phyloP scores from a whole-genome alignment of 2,329 filamentous ascomycete genomes.

The Sporothrix dimorphospora region DNA sequence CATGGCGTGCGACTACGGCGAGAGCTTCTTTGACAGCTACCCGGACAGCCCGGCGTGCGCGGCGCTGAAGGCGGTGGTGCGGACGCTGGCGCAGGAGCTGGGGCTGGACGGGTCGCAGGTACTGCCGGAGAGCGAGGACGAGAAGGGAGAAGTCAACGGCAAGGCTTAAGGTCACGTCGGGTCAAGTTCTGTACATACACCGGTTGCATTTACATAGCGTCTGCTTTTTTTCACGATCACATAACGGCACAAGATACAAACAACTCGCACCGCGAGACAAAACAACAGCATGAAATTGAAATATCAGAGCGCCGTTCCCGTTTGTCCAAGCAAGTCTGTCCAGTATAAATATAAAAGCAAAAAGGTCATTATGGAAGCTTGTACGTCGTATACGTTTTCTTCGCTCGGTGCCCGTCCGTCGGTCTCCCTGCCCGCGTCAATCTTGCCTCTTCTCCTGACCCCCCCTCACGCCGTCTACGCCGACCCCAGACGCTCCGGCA shows the following conservation, averaged over 20 bases:
- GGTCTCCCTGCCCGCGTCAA: not conserved
- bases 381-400: not conserved
- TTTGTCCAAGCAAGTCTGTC: slow-evolving; percentile 9
- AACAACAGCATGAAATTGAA: not conserved
- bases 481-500: slow-evolving; percentile 65
- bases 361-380: slow-evolving; percentile 4
- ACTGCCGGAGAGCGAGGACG: slow-evolving; percentile 44
- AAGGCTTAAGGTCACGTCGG: not conserved
- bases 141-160: not conserved
- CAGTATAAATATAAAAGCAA: not conserved
- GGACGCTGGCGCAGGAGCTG: slow-evolving; percentile 67
- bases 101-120: slow-evolving; percentile 63
- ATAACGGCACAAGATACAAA: not conserved
- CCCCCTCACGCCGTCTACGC: slow-evolving; percentile 33
- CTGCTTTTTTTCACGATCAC: not conserved
- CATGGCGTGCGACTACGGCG: slow-evolving; percentile 95
- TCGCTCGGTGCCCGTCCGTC: not conserved
- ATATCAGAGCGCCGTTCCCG: slow-evolving; percentile 6
- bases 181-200: not conserved
- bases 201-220: slow-evolving; percentile 15
- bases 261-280: not conserved
- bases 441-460: not conserved
- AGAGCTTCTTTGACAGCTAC: slow-evolving; percentile 94
- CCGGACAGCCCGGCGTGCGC: slow-evolving; percentile 88
- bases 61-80: slow-evolving; percentile 80